Evolutionary conservation across 108 stramenopile species (phyloP).

Genomic region (Fragilaria radians): DNA sequence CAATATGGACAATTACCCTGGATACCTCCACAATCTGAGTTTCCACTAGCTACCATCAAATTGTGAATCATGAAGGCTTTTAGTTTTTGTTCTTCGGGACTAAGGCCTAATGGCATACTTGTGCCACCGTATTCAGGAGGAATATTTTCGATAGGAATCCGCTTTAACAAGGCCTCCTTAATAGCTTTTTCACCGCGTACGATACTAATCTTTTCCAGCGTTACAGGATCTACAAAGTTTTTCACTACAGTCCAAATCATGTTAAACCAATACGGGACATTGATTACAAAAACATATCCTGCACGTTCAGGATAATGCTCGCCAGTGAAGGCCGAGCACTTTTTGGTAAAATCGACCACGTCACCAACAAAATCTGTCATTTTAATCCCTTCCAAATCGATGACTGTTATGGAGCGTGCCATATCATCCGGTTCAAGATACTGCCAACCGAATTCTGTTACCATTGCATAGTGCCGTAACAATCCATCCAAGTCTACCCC

Average conservation of each 20-base stretch:
- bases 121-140: conserved; percentile 64
- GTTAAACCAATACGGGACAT: conserved; percentile 45
- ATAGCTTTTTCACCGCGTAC: conserved; percentile 38
- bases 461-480: conserved; percentile 64
- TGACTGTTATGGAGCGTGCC: conserved; percentile 41
- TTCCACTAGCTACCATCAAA: conserved; percentile 27
- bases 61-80: conserved; percentile 45
- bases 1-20: conserved; percentile 28
- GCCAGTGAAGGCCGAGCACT: conserved; percentile 39
- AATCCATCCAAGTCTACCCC: conserved; percentile 40
- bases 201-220: conserved; percentile 51
- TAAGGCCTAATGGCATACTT: conserved; percentile 48
- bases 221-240: conserved; percentile 51
- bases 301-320: conserved; percentile 75
- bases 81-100: conserved; percentile 46
- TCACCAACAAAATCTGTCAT: conserved; percentile 75
- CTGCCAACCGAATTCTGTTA: conserved; percentile 72
- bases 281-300: conserved; percentile 46
- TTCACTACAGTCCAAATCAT: conserved; percentile 67
- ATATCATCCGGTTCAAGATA: conserved; percentile 49
- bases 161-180: conserved; percentile 29
- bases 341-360: conserved; percentile 59
- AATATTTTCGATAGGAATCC: conserved; percentile 57
- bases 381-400: conserved; percentile 69
- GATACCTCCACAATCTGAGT: conserved; percentile 21